These are phyloP conservation scores for Lactarius sp. DNA, from an alignment of 768 basidiomycete genomes.

Conservation along the genomic window DNA sequence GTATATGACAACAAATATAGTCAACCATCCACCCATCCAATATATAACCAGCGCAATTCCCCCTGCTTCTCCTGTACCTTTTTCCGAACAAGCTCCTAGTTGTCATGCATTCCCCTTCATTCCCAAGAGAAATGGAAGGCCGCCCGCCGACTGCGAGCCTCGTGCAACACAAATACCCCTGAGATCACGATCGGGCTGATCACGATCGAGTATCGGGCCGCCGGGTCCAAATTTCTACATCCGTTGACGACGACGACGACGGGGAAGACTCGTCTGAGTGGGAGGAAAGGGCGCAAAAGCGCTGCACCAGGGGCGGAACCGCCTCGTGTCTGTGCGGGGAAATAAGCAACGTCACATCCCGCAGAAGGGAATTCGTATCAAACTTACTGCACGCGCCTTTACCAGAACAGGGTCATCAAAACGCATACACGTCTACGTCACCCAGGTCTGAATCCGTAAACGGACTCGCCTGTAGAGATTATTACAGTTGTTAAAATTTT, in stretches of 20 bases:
- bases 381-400: too few relatives aligned
- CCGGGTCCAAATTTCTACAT: too few relatives aligned
- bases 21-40: too few relatives aligned
- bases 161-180: neutral
- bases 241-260: neutral
- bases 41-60: neutral
- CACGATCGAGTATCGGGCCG: constrained; percentile 2
- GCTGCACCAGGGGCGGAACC: neutral
- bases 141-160: neutral
- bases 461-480: constrained; percentile 26
- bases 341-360: constrained; percentile 1
- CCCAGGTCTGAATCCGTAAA: constrained; percentile 34
- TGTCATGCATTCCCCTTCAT: neutral
- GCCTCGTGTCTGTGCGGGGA: constrained; percentile 15
- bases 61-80: neutral
- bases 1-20: neutral
- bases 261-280: neutral
- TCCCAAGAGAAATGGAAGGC: neutral
- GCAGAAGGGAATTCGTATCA: neutral
- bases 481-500: too few relatives aligned
- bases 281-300: neutral
- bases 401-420: constrained; percentile 26
- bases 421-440: constrained; percentile 36
- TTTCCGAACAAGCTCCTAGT: neutral
- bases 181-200: constrained; percentile 4